Conservation (phyloP, 768 basidiomycete species). For the Termitomyces sp. region DNA sequence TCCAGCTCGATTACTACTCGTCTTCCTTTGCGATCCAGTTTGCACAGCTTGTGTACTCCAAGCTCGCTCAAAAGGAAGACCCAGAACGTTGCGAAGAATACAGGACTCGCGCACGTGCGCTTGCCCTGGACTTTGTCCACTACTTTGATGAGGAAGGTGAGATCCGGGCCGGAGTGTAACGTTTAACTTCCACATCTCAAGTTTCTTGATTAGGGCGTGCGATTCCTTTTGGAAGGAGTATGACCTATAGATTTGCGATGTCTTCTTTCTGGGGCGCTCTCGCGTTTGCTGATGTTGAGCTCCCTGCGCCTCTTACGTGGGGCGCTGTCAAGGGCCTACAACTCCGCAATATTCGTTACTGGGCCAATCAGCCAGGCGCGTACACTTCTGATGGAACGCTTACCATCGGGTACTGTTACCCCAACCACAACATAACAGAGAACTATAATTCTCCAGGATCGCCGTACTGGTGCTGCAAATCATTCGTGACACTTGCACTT, state of each 20-base stretch:
- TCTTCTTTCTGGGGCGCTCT: constrained; percentile 74
- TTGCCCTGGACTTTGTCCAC: constrained; percentile 66
- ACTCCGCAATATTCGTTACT: constrained; percentile 68
- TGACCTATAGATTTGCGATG: constrained; percentile 81
- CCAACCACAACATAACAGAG: constrained; percentile 71
- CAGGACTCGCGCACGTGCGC: constrained; percentile 53
- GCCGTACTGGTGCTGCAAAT: constrained; percentile 80
- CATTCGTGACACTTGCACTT: constrained; percentile 62
- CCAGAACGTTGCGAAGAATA: constrained; percentile 62
- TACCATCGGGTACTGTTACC: constrained; percentile 67
- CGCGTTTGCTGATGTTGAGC: constrained; percentile 65
- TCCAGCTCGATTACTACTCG: constrained; percentile 78
- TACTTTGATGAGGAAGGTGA: constrained; percentile 72
- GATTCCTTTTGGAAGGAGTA: constrained; percentile 70
- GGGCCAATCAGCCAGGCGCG: constrained; percentile 60
- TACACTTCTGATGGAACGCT: constrained; percentile 61
- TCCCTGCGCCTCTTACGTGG: constrained; percentile 68
- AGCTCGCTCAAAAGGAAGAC: constrained; percentile 56
- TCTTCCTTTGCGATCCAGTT: constrained; percentile 78
- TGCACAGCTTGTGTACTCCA: constrained; percentile 67
- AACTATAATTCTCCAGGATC: constrained; percentile 79
- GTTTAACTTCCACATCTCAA: background rate
- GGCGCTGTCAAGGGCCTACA: constrained; percentile 71
- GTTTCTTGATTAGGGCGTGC: constrained; percentile 47
- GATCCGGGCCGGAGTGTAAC: constrained; percentile 4